Percentiles rank a stretch among this genome's conserved stretches.
Evolutionary conservation across 352 stramenopile species (phyloP).

Genomic region (Thraustotheca clavata): DNA sequence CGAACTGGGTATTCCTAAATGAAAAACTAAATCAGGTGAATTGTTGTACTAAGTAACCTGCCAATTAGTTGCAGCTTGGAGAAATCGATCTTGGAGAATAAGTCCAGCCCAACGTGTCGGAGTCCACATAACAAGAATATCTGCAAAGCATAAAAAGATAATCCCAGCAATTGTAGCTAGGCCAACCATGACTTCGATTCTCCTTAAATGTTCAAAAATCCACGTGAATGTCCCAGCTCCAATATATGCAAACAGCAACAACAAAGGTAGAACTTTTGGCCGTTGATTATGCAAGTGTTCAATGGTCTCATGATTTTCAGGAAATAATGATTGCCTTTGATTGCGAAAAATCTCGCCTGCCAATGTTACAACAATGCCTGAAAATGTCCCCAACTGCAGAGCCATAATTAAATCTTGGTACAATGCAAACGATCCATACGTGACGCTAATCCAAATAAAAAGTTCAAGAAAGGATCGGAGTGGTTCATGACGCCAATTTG

Average conservation of each 20-base stretch:
- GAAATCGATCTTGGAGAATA: conserved; percentile 76
- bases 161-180: conserved; percentile 73
- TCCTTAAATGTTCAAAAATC: conserved; percentile 84
- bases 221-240: conserved; percentile 80
- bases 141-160: conserved; percentile 71
- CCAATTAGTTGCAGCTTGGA: conserved; percentile 68
- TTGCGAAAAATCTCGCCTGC: conserved; percentile 66
- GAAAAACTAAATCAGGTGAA: background rate
- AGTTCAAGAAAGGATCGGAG: conserved; percentile 74
- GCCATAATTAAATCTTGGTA: conserved; percentile 72
- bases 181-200: conserved; percentile 68
- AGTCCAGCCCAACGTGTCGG: conserved; percentile 52
- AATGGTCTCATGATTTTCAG: background rate
- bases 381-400: conserved; percentile 75
- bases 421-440: conserved; percentile 69
- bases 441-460: conserved; percentile 75
- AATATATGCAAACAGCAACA: conserved; percentile 80
- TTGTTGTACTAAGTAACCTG: conserved; percentile 1
- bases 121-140: conserved; percentile 39
- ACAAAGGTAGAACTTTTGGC: conserved; percentile 32
- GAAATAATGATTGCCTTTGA: conserved; percentile 22
- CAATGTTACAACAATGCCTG: conserved; percentile 66
- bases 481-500: conserved; percentile 68
- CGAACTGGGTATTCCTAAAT: conserved; percentile 48
- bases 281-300: conserved; percentile 10